A percentile compares a stretch with the other conserved stretches of the same genome.
These are phyloP conservation scores for Cerioporus squamosus DNA, from an alignment of 1,284 basidiomycete species.

Conservation along the genomic window DNA sequence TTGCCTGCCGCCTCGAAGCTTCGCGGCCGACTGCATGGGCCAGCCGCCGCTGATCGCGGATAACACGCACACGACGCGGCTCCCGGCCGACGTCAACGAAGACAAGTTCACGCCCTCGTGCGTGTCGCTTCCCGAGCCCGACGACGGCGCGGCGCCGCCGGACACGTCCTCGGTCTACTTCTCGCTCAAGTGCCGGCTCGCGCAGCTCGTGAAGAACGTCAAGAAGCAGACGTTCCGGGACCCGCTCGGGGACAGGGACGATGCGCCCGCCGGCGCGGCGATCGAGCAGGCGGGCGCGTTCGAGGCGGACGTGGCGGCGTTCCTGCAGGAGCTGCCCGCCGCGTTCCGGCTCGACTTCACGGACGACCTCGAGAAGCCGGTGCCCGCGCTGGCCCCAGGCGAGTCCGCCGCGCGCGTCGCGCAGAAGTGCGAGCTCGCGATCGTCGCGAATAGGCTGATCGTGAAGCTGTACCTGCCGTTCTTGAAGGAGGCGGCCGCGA, in stretches of 20 bases:
- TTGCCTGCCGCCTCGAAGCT: slow-evolving; percentile 44
- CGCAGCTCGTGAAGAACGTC: slow-evolving; percentile 54
- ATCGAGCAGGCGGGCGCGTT: slow-evolving; percentile 62
- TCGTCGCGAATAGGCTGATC: slow-evolving; percentile 61
- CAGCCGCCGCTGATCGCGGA: slow-evolving; percentile 60
- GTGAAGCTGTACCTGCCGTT: slow-evolving; percentile 73
- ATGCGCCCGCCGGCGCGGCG: slow-evolving; percentile 23
- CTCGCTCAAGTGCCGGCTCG: slow-evolving; percentile 51
- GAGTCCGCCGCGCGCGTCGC: slow-evolving; percentile 40
- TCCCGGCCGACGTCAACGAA: slow-evolving; percentile 56
- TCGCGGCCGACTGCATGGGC: slow-evolving; percentile 68
- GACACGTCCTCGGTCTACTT: slow-evolving; percentile 46
- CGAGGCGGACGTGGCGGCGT: slow-evolving; percentile 58
- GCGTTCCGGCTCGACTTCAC: slow-evolving; percentile 43
- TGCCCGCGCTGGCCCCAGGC: slow-evolving; percentile 12
- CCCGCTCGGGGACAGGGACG: slow-evolving; percentile 35
- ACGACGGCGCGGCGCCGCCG: slow-evolving; percentile 17
- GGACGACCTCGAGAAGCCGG: slow-evolving; percentile 31
- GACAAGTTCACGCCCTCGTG: slow-evolving; percentile 51
- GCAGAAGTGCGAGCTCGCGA: slow-evolving; percentile 61
- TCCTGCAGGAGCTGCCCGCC: slow-evolving; percentile 54
- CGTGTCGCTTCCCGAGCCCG: slow-evolving; percentile 44
- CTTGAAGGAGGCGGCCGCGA: slow-evolving; percentile 42
- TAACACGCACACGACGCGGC: slow-evolving; percentile 48
- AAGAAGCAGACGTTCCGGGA: slow-evolving; percentile 48